Evolutionary conservation across 225 moss, liverwort and hornwort genomes (phyloP), one percentile per base, ranked within the genome.

Genomic region (Pseudoscleropodium purum): DNA sequence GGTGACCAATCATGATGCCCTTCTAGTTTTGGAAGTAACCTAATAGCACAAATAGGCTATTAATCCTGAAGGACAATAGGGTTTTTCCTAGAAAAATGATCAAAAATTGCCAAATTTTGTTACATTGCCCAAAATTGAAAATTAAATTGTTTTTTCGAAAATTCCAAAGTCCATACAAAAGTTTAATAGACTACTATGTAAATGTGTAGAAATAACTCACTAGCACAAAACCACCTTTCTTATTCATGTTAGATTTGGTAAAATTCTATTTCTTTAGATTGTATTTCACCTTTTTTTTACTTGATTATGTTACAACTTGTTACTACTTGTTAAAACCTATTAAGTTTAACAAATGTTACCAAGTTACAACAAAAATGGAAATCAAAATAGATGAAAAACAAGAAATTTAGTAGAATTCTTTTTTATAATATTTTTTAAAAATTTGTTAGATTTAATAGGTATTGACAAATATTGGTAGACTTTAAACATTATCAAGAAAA

Each of bases 41-140:
- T 75, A 30, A 11, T 19, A 47, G 18, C 7, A 47, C 7, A 30
- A 18, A 10, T 29, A 18, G 10, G 18, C 16, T 75, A 75, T 12
- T 47, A 7, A 6, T n/a, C 0, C 13, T 1, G 4, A 23, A 37
- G 2, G 10, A 34, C 34, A 18, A 36, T 20, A 0, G 3, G 2
- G 6, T 21, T 6, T 37, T 36, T 37, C 37, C 2, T 6, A 17
- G 6, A 68, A 37, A 68, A 68, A 10, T 67, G 34, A 9, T 36
- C 5, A 67, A 8, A 19, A 16, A 36, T 1, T 29, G 0, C 4
- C 37, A 68, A 68, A 4, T 20, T 37, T 37, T 6, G 12, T 6
- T 68, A 37, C 6, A 68, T 68, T 37, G 12, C 6, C 5, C 12
- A 11, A 37, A 20, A 21, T 68, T 12, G 0, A 11, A 36, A 66